Conservation (phyloP, 192 early-diverging fungal species). For the Coemansia sp. region DNA sequence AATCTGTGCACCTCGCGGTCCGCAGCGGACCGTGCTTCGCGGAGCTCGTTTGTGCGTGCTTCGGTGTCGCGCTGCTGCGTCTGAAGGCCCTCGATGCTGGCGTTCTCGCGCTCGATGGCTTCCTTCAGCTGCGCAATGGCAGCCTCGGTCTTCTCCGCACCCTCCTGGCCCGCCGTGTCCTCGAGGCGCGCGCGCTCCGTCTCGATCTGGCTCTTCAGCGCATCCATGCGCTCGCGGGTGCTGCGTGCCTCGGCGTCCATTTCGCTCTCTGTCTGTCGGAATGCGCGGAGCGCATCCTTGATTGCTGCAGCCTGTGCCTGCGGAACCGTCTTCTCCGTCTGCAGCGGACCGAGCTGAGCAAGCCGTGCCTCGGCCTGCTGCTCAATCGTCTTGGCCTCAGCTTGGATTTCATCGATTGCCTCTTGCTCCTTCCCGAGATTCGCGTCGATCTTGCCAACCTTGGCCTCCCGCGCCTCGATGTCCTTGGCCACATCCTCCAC, state of each 20-base stretch:
- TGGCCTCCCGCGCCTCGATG: slow-evolving; percentile 24
- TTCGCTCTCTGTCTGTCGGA: slow-evolving; percentile 51
- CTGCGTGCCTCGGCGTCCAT: slow-evolving; percentile 50
- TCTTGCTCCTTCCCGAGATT: slow-evolving; percentile 57
- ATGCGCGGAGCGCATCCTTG: slow-evolving; percentile 25
- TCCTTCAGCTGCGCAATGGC: slow-evolving; percentile 29
- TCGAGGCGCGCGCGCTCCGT: slow-evolving; percentile 38
- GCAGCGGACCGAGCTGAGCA: slow-evolving; percentile 27
- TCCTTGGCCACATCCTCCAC: slow-evolving; percentile 36
- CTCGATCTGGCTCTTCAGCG: slow-evolving; percentile 28
- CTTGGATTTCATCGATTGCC: slow-evolving; percentile 47
- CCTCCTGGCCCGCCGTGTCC: slow-evolving; percentile 29
- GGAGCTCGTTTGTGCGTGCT: slow-evolving; percentile 20
- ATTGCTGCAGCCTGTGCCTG: slow-evolving; percentile 14
- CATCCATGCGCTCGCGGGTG: slow-evolving; percentile 41
- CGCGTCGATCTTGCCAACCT: slow-evolving; percentile 49
- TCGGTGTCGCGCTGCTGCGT: slow-evolving; percentile 35
- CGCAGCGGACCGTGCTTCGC: slow-evolving; percentile 14
- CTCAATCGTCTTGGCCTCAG: slow-evolving; percentile 41
- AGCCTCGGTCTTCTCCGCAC: slow-evolving; percentile 20
- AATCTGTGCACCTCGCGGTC: slow-evolving; percentile 7
- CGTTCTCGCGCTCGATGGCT: slow-evolving; percentile 29
- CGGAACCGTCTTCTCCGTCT: slow-evolving; percentile 22
- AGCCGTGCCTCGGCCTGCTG: slow-evolving; percentile 22
- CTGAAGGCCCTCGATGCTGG: slow-evolving; percentile 28